Evolutionary conservation across 306 rosid genomes (phyloP).

Genomic region (Neltuma alba): DNA sequence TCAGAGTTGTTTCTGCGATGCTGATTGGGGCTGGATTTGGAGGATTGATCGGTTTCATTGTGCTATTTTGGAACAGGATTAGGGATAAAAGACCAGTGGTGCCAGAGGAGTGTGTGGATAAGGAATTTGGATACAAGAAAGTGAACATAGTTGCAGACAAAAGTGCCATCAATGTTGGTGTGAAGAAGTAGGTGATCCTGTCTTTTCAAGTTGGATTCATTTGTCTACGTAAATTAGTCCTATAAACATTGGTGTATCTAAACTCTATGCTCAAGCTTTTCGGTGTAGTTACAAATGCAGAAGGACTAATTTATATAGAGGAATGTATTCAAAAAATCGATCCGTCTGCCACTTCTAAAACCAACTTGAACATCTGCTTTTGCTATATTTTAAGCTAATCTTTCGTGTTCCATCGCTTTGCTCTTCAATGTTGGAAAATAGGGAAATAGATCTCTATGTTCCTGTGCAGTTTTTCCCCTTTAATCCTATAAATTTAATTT

Average conservation of each 20-base stretch:
- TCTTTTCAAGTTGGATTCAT: too few species aligned
- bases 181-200: slow-evolving; percentile 27
- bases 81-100: slow-evolving; percentile 70
- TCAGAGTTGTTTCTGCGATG: slow-evolving; percentile 69
- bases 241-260: neutral
- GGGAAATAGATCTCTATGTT: neutral
- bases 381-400: neutral
- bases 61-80: slow-evolving; percentile 71
- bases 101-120: slow-evolving; percentile 64
- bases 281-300: neutral
- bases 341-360: too few species aligned
- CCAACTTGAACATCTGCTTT: too few species aligned
- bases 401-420: neutral
- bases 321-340: too few species aligned
- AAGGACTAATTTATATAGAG: neutral
- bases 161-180: slow-evolving; percentile 65
- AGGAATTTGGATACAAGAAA: slow-evolving; percentile 72
- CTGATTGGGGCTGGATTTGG: slow-evolving; percentile 84
- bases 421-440: neutral
- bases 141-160: slow-evolving; percentile 48
- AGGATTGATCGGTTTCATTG: slow-evolving; percentile 66
- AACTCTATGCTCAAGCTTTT: neutral
- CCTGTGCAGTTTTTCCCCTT: too few species aligned
- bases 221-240: neutral
- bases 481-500: too few species aligned